phyloP scores from a whole-genome alignment of 805 yeast genomes.

The Sugiyamaella qingdaonensis region DNA sequence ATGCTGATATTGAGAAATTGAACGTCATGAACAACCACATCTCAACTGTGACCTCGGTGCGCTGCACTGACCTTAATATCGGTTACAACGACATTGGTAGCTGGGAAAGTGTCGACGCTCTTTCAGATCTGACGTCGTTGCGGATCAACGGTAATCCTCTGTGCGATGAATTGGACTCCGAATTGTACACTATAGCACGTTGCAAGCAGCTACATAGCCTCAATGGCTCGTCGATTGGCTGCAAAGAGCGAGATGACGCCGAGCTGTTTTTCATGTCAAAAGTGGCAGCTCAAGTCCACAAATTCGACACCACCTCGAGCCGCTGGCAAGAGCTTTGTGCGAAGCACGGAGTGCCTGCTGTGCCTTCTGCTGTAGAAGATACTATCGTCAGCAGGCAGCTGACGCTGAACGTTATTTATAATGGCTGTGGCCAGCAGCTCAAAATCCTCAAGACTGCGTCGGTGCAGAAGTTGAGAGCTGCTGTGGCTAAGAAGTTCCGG shows the following conservation, averaged over 20 bases:
- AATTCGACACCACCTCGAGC: slow-evolving; percentile 16
- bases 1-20: slow-evolving; percentile 24
- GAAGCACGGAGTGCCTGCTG: slow-evolving; percentile 33
- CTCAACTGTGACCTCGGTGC: not conserved
- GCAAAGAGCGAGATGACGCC: slow-evolving; percentile 52
- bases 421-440: slow-evolving; percentile 9
- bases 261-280: slow-evolving; percentile 63
- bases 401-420: slow-evolving; percentile 17
- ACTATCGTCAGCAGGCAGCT: slow-evolving; percentile 21
- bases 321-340: slow-evolving; percentile 44
- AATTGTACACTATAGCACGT: slow-evolving; percentile 44
- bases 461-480: slow-evolving; percentile 35
- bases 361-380: not conserved
- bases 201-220: slow-evolving; percentile 38
- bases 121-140: slow-evolving; percentile 42
- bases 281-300: slow-evolving; percentile 34
- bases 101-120: slow-evolving; percentile 49
- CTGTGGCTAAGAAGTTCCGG: slow-evolving; percentile 23
- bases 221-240: slow-evolving; percentile 53
- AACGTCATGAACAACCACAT: slow-evolving; percentile 40
- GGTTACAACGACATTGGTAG: slow-evolving; percentile 44
- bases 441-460: slow-evolving; percentile 31
- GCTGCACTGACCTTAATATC: slow-evolving; percentile 41
- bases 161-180: slow-evolving; percentile 12
- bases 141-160: slow-evolving; percentile 55